Evolutionary conservation across 2,329 filamentous ascomycete species (phyloP), one percentile per base, ranked within the genome.

Genomic region (Claviceps paspali): DNA sequence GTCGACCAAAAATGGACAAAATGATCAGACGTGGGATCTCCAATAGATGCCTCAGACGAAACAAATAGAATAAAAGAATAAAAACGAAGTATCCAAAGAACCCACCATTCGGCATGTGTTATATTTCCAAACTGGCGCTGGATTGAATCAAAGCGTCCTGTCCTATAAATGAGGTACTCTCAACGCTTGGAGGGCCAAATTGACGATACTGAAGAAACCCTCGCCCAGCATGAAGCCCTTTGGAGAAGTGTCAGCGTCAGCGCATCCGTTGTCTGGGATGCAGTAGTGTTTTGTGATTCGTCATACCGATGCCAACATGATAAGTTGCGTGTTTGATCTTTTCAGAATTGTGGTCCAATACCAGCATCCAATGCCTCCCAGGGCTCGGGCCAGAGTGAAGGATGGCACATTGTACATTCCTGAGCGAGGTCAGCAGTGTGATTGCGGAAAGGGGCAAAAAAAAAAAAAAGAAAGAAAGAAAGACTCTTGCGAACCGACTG

Each of bases 371-470:
- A 75, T 33, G 0, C 91, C 91, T 3, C 91, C 91, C 8, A 84
- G 74, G 0, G 85, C 82, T 43, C 91, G 68, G 1, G 91, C 87
- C 27, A 98, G 64, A 0, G 91, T 98, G 53, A 98, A 98, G 0
- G 85, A 93, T 0, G 91, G 91, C 1, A 88, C 85, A 50, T 96
- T 98, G 61, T 96, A 98, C 76, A 98, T 98, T 34, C 91, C 81
- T 79, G 6, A 47, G 14, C 31, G 9, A 22, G 2, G 24, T 37
- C 15, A 35, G 31, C 28, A 39, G 5, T 12, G 28, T 5, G 17
- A 18, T 26, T 6, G 5, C 6, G 7, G 30, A 22, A 5, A 8
- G 5, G 21, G 21, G 8, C 5, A 22, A 22, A 22, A 22, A 22
- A 8, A 8, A 22, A 22, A 22, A 5, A 8, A 22, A 22, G 21